Evolutionary conservation across 768 basidiomycete species (phyloP).

Genomic region (Rhodotorula sphaerocarpa): DNA sequence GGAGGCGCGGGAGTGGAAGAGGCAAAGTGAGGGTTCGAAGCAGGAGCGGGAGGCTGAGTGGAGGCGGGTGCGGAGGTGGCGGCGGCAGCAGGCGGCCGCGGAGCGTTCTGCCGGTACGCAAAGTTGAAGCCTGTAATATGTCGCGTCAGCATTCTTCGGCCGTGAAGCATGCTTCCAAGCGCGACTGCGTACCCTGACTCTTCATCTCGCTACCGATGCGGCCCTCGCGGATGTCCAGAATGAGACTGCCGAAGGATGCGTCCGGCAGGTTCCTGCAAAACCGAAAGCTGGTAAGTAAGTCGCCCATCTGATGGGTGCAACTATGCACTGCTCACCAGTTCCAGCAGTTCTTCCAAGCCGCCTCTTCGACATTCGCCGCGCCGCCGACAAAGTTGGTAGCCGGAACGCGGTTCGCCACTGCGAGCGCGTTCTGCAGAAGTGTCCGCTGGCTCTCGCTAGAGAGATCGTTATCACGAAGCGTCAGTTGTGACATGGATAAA

Average conservation of each 20-base stretch:
- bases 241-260: conserved; percentile 79
- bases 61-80: background rate
- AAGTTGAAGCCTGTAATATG: conserved; percentile 96
- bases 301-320: background rate
- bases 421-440: conserved; percentile 78
- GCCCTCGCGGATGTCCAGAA: conserved; percentile 84
- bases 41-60: background rate
- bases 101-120: conserved; percentile 65
- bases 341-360: conserved; percentile 98
- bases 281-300: too few relatives aligned
- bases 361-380: conserved; percentile 64
- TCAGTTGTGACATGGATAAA: too few relatives aligned
- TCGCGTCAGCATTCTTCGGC: too few relatives aligned
- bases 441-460: conserved; percentile 75
- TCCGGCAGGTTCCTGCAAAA: conserved; percentile 79
- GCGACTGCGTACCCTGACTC: conserved; percentile 75
- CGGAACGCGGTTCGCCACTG: conserved; percentile 74
- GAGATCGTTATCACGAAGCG: too few relatives aligned
- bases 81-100: background rate
- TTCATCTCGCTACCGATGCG: conserved; percentile 84
- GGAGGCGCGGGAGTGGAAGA: background rate
- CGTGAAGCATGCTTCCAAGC: background rate
- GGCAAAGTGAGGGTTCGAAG: background rate
- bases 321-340: conserved; percentile 53
- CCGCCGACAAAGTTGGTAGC: conserved; percentile 45